Base-by-base conservation (phyloP, 306 rosid species). In the Potentilla sterilis region DNA sequence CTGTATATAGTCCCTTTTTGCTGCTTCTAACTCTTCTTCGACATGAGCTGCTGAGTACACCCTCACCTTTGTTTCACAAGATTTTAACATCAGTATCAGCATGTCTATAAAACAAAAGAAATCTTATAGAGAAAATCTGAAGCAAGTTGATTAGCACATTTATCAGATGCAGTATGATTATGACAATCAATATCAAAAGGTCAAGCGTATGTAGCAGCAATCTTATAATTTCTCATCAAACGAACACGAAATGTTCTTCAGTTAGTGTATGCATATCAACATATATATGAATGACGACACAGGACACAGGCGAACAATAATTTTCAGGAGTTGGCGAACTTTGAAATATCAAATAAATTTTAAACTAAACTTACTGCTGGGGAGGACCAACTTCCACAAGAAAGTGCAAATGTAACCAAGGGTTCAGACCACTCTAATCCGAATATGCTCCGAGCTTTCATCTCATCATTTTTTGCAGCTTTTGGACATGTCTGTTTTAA, bases 321-420 rank as follows among this genome's bases (percentile, higher is more conserved):
- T 3, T 3, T 55, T 0, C 6, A 37, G 21, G 34, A 55, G 13
- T 55, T 55, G 2, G 5, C 62, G 22, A 37, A 52, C 24, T 37
- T 22, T 21, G n/a, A 9, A 73, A 8, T 73, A 32, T 19, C 11
- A 18, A 6, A 58, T 58, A 24, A 57, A 18, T 48, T 70, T 35
- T n/a, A 65, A 71, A 81, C 64, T 48, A 52, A 80, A 81, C 96
- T 85, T 90, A 95, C 98, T 3, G 97, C 96, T 46, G 97, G 98
- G 72, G 98, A 95, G 75, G 96, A 95, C 98, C 98, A 92, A 82
- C 98, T 92, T 86, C 96, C 98, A 48, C 98, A 95, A 38, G 97
- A 89, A 78, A 95, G 98, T 44, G 98, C 96, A 77, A 95, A 95
- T 70, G 98, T 95, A 66, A 92, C 97, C 75, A 95, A 84, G 9